Evolutionary conservation across 2,329 filamentous ascomycete species (phyloP).

Genomic region (Aspergillus phoenicis): DNA sequence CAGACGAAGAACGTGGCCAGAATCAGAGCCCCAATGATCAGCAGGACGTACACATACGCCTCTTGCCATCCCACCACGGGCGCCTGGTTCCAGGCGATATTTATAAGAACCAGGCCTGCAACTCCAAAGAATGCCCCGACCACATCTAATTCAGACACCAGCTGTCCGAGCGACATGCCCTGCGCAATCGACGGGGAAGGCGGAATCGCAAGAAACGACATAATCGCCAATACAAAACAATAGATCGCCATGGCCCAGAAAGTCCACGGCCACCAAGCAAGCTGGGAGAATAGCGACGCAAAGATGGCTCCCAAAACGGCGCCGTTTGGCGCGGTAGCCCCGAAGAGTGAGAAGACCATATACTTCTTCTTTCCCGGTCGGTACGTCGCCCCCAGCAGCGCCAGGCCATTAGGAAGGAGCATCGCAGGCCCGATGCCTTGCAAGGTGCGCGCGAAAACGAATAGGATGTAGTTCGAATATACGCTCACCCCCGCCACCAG

Average conservation of each 20-base stretch:
- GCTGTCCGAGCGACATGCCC: background rate
- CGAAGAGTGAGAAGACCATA: constrained; percentile 60
- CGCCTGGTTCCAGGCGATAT: constrained; percentile 69
- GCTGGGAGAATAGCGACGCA: constrained; percentile 42
- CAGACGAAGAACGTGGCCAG: constrained; percentile 59
- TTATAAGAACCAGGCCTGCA: constrained; percentile 61
- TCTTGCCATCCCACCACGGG: constrained; percentile 61
- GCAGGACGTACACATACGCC: constrained; percentile 58
- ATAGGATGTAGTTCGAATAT: constrained; percentile 50
- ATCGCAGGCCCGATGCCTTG: constrained; percentile 62
- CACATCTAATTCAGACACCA: constrained; percentile 39
- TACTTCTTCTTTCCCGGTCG: constrained; percentile 60
- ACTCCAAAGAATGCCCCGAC: constrained; percentile 53
- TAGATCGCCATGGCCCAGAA: constrained; percentile 48
- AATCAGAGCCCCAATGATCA: constrained; percentile 61
- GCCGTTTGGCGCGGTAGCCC: constrained; percentile 52
- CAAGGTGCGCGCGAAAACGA: constrained; percentile 56
- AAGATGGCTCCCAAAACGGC: constrained; percentile 47
- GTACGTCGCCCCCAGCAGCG: constrained; percentile 62
- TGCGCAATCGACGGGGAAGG: constrained; percentile 15
- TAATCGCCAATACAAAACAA: constrained; percentile 39
- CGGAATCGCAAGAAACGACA: constrained; percentile 40
- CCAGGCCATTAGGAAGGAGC: constrained; percentile 64
- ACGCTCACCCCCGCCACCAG: constrained; percentile 40
- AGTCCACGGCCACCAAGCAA: constrained; percentile 57